A percentile compares a stretch with the other conserved stretches of the same genome.
phyloP scores from a whole-genome alignment of 257 asterid species.

The Ligustrum vulgare region DNA sequence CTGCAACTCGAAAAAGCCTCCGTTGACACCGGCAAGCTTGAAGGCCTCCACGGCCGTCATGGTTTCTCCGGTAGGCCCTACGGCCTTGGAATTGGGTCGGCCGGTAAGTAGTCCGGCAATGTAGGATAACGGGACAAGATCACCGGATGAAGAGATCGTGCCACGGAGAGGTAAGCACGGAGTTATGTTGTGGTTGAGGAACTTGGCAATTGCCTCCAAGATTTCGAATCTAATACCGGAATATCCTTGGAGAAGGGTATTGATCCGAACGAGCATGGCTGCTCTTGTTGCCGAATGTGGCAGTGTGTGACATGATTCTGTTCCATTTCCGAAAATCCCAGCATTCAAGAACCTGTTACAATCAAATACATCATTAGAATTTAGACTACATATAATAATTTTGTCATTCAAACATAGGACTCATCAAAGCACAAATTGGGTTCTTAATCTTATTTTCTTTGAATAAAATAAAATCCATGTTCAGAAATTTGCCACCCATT shows the following conservation, averaged over 20 bases:
- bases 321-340: constrained; percentile 47
- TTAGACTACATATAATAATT: neutral
- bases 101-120: constrained; percentile 55
- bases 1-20: constrained; percentile 54
- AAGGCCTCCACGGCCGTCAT: constrained; percentile 50
- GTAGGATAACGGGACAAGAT: constrained; percentile 52
- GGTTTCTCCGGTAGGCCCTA: constrained; percentile 40
- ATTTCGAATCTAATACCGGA: constrained; percentile 55
- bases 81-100: constrained; percentile 51
- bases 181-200: constrained; percentile 47
- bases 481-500: neutral
- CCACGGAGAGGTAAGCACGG: constrained; percentile 57
- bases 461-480: neutral
- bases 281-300: constrained; percentile 54
- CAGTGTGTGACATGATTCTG: constrained; percentile 41
- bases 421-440: neutral
- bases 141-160: constrained; percentile 52
- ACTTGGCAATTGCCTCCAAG: constrained; percentile 49
- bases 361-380: neutral
- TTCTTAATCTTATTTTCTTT: too few species aligned
- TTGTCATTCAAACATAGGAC: neutral
- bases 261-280: constrained; percentile 55
- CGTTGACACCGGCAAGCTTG: constrained; percentile 42
- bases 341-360: constrained; percentile 47
- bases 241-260: constrained; percentile 54